Conservation (phyloP, 2,329 filamentous ascomycete genomes). For the Penicillium sp. region DNA sequence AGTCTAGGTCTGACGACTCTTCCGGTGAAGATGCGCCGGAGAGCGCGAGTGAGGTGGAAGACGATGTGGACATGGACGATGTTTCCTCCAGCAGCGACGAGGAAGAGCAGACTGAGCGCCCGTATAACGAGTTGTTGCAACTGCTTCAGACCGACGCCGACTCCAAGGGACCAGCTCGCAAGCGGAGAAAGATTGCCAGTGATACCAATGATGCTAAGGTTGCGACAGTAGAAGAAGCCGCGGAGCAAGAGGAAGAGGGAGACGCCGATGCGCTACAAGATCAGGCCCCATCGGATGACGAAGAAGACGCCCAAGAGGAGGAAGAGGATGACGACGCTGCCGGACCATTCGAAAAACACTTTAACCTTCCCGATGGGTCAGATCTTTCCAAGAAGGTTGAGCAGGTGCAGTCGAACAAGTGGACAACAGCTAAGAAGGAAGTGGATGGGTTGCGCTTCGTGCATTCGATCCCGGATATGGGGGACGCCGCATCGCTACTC, state of each 20-base stretch:
- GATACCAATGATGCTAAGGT: slow-evolving; percentile 27
- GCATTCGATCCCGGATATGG: slow-evolving; percentile 34
- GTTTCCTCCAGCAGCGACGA: slow-evolving; percentile 48
- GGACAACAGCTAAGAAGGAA: slow-evolving; percentile 49
- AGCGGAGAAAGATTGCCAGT: slow-evolving; percentile 57
- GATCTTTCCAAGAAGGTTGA: slow-evolving; percentile 58
- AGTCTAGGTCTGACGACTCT: slow-evolving; percentile 34
- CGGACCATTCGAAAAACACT: slow-evolving; percentile 83
- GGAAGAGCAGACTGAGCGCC: slow-evolving; percentile 48
- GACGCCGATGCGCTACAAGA: slow-evolving; percentile 53
- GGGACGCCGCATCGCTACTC: slow-evolving; percentile 30
- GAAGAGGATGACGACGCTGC: slow-evolving; percentile 46
- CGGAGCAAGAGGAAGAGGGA: slow-evolving; percentile 31
- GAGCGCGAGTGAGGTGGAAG: slow-evolving; percentile 51
- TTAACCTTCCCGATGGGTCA: slow-evolving; percentile 68
- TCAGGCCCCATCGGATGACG: slow-evolving; percentile 51
- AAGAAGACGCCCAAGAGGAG: slow-evolving; percentile 34
- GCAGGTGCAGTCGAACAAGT: slow-evolving; percentile 53
- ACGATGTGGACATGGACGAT: slow-evolving; percentile 42
- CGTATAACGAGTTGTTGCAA: slow-evolving; percentile 63
- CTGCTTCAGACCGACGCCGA: slow-evolving; percentile 53
- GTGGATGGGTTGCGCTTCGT: slow-evolving; percentile 38
- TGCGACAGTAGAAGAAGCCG: slow-evolving; percentile 33
- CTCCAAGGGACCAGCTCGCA: slow-evolving; percentile 52
- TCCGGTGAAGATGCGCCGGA: slow-evolving; percentile 32